phyloP scores from a whole-genome alignment of 805 yeast genomes.

The Candida vartiovaarae region DNA sequence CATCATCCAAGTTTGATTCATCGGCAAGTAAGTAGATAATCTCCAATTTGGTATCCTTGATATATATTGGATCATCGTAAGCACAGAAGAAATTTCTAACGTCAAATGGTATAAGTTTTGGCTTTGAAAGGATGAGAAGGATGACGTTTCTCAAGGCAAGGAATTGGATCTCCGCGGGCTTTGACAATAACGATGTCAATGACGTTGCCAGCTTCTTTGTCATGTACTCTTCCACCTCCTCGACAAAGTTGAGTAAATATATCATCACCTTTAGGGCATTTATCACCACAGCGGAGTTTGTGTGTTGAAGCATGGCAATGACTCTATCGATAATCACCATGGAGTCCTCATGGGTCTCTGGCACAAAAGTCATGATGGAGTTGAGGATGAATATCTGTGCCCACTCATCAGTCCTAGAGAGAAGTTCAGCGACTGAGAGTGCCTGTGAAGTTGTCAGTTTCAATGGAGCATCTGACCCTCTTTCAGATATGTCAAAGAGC shows the following conservation, averaged over 20 bases:
- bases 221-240: constrained; percentile 44
- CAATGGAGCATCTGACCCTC: constrained; percentile 40
- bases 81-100: constrained; percentile 79
- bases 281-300: constrained; percentile 72
- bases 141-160: constrained; percentile 76
- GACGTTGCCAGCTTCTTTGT: constrained; percentile 64
- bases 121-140: constrained; percentile 58
- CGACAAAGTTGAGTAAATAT: constrained; percentile 67
- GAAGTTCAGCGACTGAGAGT: constrained; percentile 30
- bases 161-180: constrained; percentile 80
- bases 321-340: constrained; percentile 53
- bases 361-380: constrained; percentile 61
- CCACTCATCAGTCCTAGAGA: constrained; percentile 44
- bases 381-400: constrained; percentile 60
- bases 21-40: constrained; percentile 75
- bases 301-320: constrained; percentile 70
- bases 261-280: constrained; percentile 68
- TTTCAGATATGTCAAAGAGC: constrained; percentile 56
- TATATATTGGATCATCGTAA: constrained; percentile 79
- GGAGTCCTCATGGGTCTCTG: constrained; percentile 63
- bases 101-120: constrained; percentile 53
- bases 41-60: constrained; percentile 86
- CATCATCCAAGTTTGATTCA: constrained; percentile 48
- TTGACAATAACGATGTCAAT: constrained; percentile 58
- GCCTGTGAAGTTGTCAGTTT: constrained; percentile 46